Evolutionary conservation across 2,329 filamentous ascomycete genomes (phyloP).

Genomic region (Cercospora sojina): DNA sequence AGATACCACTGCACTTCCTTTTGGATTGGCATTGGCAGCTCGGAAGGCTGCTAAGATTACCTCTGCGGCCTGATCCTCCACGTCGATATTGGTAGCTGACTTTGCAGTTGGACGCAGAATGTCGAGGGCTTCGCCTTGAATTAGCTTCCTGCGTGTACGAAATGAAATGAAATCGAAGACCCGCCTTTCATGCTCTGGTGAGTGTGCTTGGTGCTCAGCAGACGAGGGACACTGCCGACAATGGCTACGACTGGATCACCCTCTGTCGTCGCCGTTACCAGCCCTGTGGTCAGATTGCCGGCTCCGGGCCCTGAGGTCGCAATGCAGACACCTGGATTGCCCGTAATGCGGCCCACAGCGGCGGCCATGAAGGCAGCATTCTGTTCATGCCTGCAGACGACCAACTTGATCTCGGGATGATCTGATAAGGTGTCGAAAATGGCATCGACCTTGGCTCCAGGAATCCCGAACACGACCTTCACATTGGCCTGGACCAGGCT

Average conservation of each 20-base stretch:
- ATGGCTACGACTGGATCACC: conserved; percentile 50
- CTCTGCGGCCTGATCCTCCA: conserved; percentile 51
- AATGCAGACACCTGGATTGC: conserved; percentile 48
- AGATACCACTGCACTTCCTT: conserved; percentile 47
- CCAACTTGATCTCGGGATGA: conserved; percentile 49
- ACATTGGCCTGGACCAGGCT: conserved; percentile 46
- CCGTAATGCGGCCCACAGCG: conserved; percentile 49
- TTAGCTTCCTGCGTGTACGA: neutral
- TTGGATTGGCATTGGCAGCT: conserved; percentile 43
- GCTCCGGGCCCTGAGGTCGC: conserved; percentile 52
- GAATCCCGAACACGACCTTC: conserved; percentile 50
- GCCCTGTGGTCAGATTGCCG: conserved; percentile 49
- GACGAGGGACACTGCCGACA: conserved; percentile 48
- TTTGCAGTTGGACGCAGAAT: conserved; percentile 49
- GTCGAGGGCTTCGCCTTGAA: conserved; percentile 37
- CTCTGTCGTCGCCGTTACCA: conserved; percentile 48
- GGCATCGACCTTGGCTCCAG: conserved; percentile 47
- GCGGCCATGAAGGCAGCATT: conserved; percentile 54
- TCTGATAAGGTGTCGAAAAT: conserved; percentile 50
- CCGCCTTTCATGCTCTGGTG: conserved; percentile 47
- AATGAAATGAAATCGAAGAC: neutral
- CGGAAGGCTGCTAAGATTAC: conserved; percentile 50
- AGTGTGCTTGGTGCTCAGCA: conserved; percentile 48
- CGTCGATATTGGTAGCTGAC: conserved; percentile 44
- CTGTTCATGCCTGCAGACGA: conserved; percentile 52